Conservation (phyloP, 2,329 filamentous ascomycete genomes). For the Phialophora verrucosa region DNA sequence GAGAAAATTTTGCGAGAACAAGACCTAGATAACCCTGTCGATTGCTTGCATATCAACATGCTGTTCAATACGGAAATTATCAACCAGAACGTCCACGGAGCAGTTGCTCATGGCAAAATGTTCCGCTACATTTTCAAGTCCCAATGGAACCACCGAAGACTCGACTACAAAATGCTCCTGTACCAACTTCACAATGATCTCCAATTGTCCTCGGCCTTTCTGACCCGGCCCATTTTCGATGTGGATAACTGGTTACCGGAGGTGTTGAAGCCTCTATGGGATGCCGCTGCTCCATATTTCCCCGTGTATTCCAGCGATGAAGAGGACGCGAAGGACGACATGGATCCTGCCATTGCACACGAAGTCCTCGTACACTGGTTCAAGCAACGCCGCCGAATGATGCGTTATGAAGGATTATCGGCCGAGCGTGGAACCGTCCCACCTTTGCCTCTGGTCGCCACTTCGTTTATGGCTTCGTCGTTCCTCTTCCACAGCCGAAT, state of each 20-base stretch:
- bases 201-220: constrained; percentile 18
- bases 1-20: constrained; percentile 3
- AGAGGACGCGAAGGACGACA: not conserved
- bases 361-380: constrained; percentile 5
- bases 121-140: constrained; percentile 15
- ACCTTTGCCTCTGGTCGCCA: constrained; percentile 6
- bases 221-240: constrained; percentile 13
- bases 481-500: constrained; percentile 17
- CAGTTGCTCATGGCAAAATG: constrained; percentile 19
- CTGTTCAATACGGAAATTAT: constrained; percentile 16
- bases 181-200: constrained; percentile 24
- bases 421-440: not conserved
- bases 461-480: constrained; percentile 2
- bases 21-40: not conserved
- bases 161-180: constrained; percentile 24
- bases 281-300: constrained; percentile 10
- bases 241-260: constrained; percentile 7
- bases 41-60: constrained; percentile 15
- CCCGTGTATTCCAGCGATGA: not conserved
- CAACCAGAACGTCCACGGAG: constrained; percentile 12
- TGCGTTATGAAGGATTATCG: constrained; percentile 2
- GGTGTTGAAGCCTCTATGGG: constrained; percentile 15
- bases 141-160: constrained; percentile 9
- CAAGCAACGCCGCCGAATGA: constrained; percentile 2
- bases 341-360: constrained; percentile 8